These are phyloP conservation scores for Fistulinella prunicolor DNA, from an alignment of 768 basidiomycete genomes.

Conservation along the genomic window DNA sequence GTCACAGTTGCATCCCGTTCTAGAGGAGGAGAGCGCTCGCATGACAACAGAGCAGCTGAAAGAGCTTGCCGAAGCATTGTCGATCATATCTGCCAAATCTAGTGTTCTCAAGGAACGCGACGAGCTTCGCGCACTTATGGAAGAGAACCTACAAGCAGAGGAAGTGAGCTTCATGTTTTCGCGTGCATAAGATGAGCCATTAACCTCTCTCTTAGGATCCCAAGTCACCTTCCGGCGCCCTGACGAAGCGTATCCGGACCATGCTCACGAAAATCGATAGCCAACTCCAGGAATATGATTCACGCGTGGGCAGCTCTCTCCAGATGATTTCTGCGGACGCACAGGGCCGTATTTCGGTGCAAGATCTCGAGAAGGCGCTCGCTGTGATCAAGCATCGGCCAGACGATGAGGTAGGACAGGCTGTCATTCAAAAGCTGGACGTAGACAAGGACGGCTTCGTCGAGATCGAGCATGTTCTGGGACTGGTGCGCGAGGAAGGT, in stretches of 20 bases:
- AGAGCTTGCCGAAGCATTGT: conserved; percentile 89
- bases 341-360: conserved; percentile 84
- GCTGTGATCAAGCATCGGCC: conserved; percentile 93
- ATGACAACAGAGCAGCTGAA: conserved; percentile 97
- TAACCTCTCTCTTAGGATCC: conserved; percentile 49
- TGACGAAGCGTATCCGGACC: conserved; percentile 91
- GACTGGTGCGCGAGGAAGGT: conserved; percentile 84
- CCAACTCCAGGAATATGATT: conserved; percentile 91
- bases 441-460: conserved; percentile 96
- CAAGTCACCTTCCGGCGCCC: conserved; percentile 76
- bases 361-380: conserved; percentile 87
- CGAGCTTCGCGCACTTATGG: conserved; percentile 88
- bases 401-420: conserved; percentile 82
- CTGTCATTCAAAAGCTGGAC: conserved; percentile 89
- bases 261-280: conserved; percentile 96
- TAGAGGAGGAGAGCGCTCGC: conserved; percentile 68
- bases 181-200: too few relatives aligned
- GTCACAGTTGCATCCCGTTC: conserved; percentile 59
- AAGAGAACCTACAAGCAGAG: conserved; percentile 87
- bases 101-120: conserved; percentile 94
- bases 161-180: conserved; percentile 47
- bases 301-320: conserved; percentile 76
- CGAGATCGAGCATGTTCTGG: conserved; percentile 91
- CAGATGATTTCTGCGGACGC: conserved; percentile 84
- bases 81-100: conserved; percentile 88